phyloP scores from a whole-genome alignment of 2,329 filamentous ascomycete genomes.

The Neofusicoccum sp. region DNA sequence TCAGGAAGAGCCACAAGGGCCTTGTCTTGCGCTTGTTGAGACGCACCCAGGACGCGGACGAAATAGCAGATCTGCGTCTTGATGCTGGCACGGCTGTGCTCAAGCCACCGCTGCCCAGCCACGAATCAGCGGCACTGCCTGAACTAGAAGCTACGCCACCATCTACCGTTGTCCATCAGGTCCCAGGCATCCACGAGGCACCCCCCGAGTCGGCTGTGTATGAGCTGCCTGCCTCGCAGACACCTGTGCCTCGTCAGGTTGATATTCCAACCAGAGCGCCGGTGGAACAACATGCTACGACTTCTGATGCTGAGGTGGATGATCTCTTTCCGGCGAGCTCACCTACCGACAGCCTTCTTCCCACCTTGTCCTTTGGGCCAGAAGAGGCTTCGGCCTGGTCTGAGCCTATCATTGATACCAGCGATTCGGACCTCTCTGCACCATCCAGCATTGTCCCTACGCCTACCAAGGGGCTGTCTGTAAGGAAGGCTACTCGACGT shows the following conservation, averaged over 20 bases:
- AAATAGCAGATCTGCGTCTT: constrained; percentile 4
- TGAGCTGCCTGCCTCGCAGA: background rate
- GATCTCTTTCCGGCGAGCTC: background rate
- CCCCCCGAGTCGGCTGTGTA: background rate
- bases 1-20: constrained; percentile 34
- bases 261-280: background rate
- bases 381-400: constrained; percentile 10
- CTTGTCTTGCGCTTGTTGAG: constrained; percentile 33
- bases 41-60: constrained; percentile 21
- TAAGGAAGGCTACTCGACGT: background rate
- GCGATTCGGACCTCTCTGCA: background rate
- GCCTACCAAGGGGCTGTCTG: constrained; percentile 1
- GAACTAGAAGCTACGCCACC: constrained; percentile 1
- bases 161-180: background rate
- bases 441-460: constrained; percentile 6
- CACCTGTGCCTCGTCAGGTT: background rate
- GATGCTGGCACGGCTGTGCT: background rate
- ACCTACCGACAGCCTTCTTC: background rate
- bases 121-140: background rate
- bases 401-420: background rate
- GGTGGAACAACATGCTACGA: background rate
- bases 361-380: background rate
- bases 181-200: constrained; percentile 9
- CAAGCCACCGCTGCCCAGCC: background rate
- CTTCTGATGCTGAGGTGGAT: background rate